Percentiles rank a stretch among this genome's conserved stretches.
Evolutionary conservation across 2,329 filamentous ascomycete species (phyloP).

Genomic region (Neofusicoccum kwambonambiense): DNA sequence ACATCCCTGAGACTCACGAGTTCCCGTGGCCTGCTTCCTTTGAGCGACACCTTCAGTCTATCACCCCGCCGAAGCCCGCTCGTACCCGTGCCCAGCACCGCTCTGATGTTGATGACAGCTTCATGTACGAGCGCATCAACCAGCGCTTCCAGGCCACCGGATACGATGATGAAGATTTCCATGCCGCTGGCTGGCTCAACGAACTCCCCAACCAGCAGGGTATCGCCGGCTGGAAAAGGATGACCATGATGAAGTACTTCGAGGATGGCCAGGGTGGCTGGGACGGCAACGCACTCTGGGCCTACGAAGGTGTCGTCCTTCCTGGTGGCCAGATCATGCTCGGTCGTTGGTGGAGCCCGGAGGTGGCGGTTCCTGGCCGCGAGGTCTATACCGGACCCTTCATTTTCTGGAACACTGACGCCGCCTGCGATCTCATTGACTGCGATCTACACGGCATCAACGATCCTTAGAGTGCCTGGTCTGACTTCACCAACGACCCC

Average conservation of each 20-base stretch:
- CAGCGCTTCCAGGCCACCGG: slow-evolving; percentile 40
- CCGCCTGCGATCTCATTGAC: not conserved
- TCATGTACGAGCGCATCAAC: slow-evolving; percentile 6
- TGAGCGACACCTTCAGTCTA: slow-evolving; percentile 40
- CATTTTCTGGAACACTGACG: slow-evolving; percentile 44
- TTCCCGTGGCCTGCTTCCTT: slow-evolving; percentile 40
- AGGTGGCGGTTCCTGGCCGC: slow-evolving; percentile 24
- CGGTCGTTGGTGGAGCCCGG: slow-evolving; percentile 49
- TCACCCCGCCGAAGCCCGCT: slow-evolving; percentile 24
- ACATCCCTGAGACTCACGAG: slow-evolving; percentile 26
- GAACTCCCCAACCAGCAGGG: slow-evolving; percentile 47
- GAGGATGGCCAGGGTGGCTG: slow-evolving; percentile 27
- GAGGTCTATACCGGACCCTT: slow-evolving; percentile 41
- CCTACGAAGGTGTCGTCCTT: slow-evolving; percentile 50
- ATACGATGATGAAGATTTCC: slow-evolving; percentile 36
- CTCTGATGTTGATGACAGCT: not conserved
- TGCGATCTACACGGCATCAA: not conserved
- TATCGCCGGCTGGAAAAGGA: slow-evolving; percentile 54
- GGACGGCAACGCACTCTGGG: slow-evolving; percentile 42
- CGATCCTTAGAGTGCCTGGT: not conserved
- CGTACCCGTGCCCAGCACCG: slow-evolving; percentile 35
- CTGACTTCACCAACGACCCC: not conserved
- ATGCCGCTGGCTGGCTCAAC: slow-evolving; percentile 50
- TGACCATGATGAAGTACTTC: slow-evolving; percentile 56
- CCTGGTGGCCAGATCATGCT: slow-evolving; percentile 49